Evolutionary conservation across 345 rosid genomes (phyloP).

Genomic region (Gossypium raimondii): DNA sequence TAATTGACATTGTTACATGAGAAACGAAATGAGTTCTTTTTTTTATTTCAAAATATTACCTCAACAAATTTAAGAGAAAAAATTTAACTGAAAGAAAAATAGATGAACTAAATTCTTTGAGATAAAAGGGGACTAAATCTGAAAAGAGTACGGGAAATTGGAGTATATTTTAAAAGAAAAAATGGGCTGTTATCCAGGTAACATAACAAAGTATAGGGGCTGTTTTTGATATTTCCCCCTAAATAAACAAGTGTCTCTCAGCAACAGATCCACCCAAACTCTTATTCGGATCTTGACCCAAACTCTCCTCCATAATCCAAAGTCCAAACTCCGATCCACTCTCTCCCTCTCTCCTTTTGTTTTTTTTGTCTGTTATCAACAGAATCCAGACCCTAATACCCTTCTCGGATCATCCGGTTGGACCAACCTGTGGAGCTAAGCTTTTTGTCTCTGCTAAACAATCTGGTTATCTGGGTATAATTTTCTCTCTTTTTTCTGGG

Average conservation of each 20-base stretch:
- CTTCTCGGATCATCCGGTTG: constrained; percentile 12
- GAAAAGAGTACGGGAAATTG: too few species aligned
- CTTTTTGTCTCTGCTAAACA: not conserved
- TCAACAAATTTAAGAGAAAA: too few species aligned
- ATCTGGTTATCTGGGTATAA: constrained; percentile 5
- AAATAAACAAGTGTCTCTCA: not conserved
- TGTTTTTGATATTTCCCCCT: not conserved
- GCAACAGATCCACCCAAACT: constrained; percentile 14
- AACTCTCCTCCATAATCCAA: constrained; percentile 12
- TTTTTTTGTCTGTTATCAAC: not conserved
- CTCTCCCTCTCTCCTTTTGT: not conserved
- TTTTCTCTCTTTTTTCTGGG: not conserved
- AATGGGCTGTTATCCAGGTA: too few species aligned
- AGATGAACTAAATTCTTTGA: too few species aligned
- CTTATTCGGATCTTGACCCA: constrained; percentile 32
- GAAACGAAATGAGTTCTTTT: too few species aligned
- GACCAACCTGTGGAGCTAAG: not conserved
- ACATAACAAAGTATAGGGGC: not conserved
- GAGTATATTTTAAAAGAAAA: too few species aligned
- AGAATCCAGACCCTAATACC: constrained; percentile 13
- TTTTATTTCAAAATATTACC: too few species aligned
- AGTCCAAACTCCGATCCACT: constrained; percentile 11
- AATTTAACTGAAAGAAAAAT: too few species aligned
- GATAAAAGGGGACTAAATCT: too few species aligned
- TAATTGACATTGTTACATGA: too few species aligned